phyloP scores from a whole-genome alignment of 305 asterid genomes.

The Solanum chacoense region DNA sequence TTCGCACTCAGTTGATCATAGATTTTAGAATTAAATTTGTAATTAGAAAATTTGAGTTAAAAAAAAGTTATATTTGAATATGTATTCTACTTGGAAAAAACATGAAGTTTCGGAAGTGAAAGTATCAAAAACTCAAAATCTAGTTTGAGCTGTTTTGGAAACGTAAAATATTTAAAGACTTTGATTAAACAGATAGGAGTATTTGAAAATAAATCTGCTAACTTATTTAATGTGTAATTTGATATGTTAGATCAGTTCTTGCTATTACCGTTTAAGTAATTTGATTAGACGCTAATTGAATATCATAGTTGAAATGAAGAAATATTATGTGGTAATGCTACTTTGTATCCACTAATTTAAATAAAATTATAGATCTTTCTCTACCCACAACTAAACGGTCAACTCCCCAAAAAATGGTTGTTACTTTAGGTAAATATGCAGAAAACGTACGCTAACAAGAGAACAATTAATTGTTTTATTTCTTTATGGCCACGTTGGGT shows the following conservation, averaged over 20 bases:
- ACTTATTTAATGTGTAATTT: background rate
- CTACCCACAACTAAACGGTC: background rate
- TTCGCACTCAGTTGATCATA: background rate
- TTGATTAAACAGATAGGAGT: background rate
- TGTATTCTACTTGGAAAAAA: background rate
- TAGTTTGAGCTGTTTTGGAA: background rate
- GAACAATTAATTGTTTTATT: background rate
- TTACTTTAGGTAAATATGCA: background rate
- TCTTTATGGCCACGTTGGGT: background rate
- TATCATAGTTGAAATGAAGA: background rate
- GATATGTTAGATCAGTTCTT: background rate
- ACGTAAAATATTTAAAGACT: background rate
- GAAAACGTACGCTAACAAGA: background rate
- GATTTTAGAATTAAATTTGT: background rate
- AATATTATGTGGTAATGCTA: background rate
- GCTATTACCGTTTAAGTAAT: background rate
- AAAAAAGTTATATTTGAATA: too few relatives aligned
- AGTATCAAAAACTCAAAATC: background rate
- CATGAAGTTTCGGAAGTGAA: background rate
- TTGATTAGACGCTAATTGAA: background rate
- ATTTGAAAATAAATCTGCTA: too few relatives aligned
- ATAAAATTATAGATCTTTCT: background rate
- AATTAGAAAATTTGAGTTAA: background rate
- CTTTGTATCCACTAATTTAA: background rate
- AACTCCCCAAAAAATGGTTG: background rate